phyloP scores from a whole-genome alignment of 495 filamentous ascomycete genomes.

The Hypomontagnella monticulosa region DNA sequence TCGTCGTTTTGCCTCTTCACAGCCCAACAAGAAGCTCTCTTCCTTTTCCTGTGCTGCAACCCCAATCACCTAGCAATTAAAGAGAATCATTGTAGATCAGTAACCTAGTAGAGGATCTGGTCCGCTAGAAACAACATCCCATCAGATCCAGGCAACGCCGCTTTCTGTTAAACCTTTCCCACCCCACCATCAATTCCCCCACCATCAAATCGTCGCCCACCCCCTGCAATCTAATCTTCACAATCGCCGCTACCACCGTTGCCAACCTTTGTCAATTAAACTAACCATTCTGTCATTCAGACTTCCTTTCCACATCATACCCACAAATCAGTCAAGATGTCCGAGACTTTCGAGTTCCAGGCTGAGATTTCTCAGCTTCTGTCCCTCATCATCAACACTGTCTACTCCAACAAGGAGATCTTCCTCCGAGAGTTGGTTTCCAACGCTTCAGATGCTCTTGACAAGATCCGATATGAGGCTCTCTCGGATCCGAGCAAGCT shows the following conservation, averaged over 20 bases:
- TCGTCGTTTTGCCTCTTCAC: constrained; percentile 23
- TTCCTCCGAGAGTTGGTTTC: constrained; percentile 98
- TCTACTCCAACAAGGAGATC: constrained; percentile 99
- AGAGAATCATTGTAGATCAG: no score
- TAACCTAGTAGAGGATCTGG: no score
- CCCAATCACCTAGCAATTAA: no score
- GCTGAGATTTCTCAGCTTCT: constrained; percentile 99
- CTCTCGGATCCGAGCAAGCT: constrained; percentile 97
- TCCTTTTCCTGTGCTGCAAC: no score
- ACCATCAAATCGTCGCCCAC: not conserved
- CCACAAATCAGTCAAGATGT: constrained; percentile 67
- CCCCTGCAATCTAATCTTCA: not conserved
- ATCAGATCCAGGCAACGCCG: not conserved
- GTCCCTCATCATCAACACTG: constrained; percentile 99
- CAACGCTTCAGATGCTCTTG: constrained; percentile 96
- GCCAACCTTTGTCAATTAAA: constrained; percentile 3
- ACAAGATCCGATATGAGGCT: constrained; percentile 99
- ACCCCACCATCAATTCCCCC: constrained; percentile 2
- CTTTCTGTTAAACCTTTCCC: constrained; percentile 5
- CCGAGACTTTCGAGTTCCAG: constrained; percentile 99
- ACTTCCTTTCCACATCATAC: constrained; percentile 32
- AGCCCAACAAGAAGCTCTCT: not conserved
- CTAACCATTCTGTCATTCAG: constrained; percentile 20
- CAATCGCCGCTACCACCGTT: constrained; percentile 6
- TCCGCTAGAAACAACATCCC: no score